Evolutionary conservation across 495 filamentous ascomycete species (phyloP), one percentile per base, ranked within the genome.

Genomic region (Tuber borchii): DNA sequence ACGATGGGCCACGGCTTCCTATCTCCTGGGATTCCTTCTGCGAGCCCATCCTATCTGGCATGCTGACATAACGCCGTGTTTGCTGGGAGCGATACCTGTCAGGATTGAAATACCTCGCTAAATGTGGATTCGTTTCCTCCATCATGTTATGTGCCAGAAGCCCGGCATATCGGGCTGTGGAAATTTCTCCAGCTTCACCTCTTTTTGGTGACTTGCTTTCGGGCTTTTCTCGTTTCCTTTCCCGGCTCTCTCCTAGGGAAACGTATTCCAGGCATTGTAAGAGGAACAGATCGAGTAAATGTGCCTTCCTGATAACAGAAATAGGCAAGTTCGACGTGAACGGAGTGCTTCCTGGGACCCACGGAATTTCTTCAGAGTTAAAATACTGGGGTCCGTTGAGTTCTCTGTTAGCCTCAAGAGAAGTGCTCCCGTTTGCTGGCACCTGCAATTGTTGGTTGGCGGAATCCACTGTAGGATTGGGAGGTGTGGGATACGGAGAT

Each of bases 321-420:
- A 65, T 65, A 65, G 56, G 56, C 56, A 65, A 34, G 26, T 65
- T 65, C 31, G 56, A 65, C 3, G 56, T 65, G n/a, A 65, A 65
- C 26, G 56, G 56, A 34, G 56, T 65, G 16, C 56, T 65, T 65
- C 56, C 56, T 3, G 56, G 56, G 14, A 65, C 34, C 56, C 56
- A 65, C 14, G 26, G 56, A 16, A 34, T 34, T 31, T 26, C 56
- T 34, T 65, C 56, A 1, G 56, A 26, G 14, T 65, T 10, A 65
- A 65, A 26, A 65, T 34, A 65, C 26, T 65, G 56, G 10, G 56
- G 56, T 9, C 8, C 2, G 1, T 61, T 61, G n/a, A 31, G 51
- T 12, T 61, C 26, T 12, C 51, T 26, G 51, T 16, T 31, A 2
- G 51, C 51, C 51, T 61, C 51, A 10, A 10, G 51, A 14, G 3